These are phyloP conservation scores for Ligustrum vulgare DNA, from an alignment of 257 asterid species.

Conservation along the genomic window DNA sequence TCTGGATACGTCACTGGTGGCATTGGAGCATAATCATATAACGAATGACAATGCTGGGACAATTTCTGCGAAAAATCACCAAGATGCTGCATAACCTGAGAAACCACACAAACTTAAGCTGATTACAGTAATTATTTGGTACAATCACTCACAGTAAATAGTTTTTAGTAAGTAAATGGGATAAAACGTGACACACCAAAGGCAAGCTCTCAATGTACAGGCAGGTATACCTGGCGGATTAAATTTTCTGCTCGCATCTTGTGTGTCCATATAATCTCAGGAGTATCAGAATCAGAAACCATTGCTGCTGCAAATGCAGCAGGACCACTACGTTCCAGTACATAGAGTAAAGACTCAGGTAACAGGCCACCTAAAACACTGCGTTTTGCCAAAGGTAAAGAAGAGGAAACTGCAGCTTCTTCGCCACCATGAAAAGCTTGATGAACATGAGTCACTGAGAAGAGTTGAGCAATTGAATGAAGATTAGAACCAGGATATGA, in stretches of 20 bases:
- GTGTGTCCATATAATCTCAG: constrained; percentile 99
- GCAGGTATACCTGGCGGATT: constrained; percentile 72
- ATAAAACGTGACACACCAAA: constrained; percentile 11
- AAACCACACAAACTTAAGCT: constrained; percentile 24
- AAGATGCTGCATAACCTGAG: constrained; percentile 96
- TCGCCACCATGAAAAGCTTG: constrained; percentile 99
- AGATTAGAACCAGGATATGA: constrained; percentile 99
- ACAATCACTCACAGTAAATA: constrained; percentile 16
- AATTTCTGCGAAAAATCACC: constrained; percentile 96
- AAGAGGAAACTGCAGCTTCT: constrained; percentile 95
- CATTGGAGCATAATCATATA: constrained; percentile 99
- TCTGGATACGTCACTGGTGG: constrained; percentile 98
- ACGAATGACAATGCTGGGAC: constrained; percentile 90
- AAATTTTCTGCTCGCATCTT: constrained; percentile 97
- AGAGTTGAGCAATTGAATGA: constrained; percentile 84
- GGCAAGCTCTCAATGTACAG: constrained; percentile 13
- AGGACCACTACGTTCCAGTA: constrained; percentile 94
- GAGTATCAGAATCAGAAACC: constrained; percentile 99
- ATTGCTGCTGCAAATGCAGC: constrained; percentile 95
- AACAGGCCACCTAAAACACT: constrained; percentile 98
- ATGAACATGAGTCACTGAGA: constrained; percentile 85
- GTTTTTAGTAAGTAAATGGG: constrained; percentile 3
- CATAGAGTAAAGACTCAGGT: constrained; percentile 98
- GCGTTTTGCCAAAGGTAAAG: constrained; percentile 93
- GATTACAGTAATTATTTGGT: constrained; percentile 19